These are phyloP conservation scores for Echinosophora koreensis DNA, from an alignment of 306 rosid species.

Conservation along the genomic window DNA sequence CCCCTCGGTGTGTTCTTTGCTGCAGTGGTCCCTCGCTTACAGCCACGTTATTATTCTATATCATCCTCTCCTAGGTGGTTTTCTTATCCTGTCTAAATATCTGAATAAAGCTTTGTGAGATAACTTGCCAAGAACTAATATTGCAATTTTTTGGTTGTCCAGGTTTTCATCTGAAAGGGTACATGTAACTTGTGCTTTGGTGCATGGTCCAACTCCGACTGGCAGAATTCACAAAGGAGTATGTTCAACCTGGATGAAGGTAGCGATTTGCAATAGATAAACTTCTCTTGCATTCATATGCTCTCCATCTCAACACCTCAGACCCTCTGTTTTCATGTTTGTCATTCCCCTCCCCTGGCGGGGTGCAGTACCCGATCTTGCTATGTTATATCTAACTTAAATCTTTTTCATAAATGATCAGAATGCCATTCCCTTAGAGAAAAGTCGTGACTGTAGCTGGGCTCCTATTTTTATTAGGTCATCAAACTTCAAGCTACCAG, in stretches of 20 bases:
- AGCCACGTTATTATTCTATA: constrained; percentile 95
- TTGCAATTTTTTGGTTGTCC: constrained; percentile 38
- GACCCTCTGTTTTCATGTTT: constrained; percentile 22
- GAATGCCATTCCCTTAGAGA: constrained; percentile 79
- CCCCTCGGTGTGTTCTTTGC: constrained; percentile 98
- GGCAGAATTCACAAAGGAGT: constrained; percentile 98
- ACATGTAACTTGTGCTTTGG: constrained; percentile 96
- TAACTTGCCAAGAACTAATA: constrained; percentile 21
- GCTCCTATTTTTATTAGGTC: constrained; percentile 91
- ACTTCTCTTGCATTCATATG: constrained; percentile 23
- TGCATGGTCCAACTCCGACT: constrained; percentile 84
- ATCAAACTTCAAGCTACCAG: constrained; percentile 92
- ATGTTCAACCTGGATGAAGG: constrained; percentile 99
- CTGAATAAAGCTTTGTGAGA: constrained; percentile 21
- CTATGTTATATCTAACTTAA: constrained; percentile 43
- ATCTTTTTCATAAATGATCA: constrained; percentile 53
- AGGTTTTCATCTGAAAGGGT: constrained; percentile 78
- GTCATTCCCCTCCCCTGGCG: constrained; percentile 2
- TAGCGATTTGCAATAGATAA: constrained; percentile 46
- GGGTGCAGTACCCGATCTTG: constrained; percentile 35
- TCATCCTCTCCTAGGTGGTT: constrained; percentile 95
- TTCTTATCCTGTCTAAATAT: constrained; percentile 35
- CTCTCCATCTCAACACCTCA: constrained; percentile 26
- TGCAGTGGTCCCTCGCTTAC: constrained; percentile 88
- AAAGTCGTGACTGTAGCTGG: constrained; percentile 80